A percentile compares a stretch with the other conserved stretches of the same genome.
Conservation (phyloP, 108 stramenopile genomes). For the Cyclotella kingstonii region DNA sequence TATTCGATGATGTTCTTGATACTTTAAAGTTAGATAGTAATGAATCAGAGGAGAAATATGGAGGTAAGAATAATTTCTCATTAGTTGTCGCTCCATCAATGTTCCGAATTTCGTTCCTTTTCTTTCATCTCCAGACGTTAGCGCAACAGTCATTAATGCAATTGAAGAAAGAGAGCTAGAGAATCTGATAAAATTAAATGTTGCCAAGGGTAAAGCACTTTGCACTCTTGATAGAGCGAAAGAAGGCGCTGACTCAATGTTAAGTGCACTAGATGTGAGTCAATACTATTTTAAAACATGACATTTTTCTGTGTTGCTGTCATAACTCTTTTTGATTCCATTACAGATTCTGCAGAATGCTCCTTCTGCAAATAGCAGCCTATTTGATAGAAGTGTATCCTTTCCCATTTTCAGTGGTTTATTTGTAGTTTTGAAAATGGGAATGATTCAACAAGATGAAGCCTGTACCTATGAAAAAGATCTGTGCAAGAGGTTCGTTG, state of each 20-base stretch:
- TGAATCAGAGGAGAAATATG: constrained; percentile 4
- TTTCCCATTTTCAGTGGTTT: constrained; percentile 69
- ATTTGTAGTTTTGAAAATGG: constrained; percentile 49
- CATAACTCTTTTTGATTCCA: background rate
- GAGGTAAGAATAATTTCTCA: constrained; percentile 14
- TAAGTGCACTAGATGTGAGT: constrained; percentile 49
- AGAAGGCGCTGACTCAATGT: constrained; percentile 28
- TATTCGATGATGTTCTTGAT: constrained; percentile 55
- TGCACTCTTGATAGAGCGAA: constrained; percentile 25
- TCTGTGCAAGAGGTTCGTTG: constrained; percentile 48
- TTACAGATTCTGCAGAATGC: constrained; percentile 43
- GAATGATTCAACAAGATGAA: constrained; percentile 47
- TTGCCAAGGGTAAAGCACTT: constrained; percentile 38
- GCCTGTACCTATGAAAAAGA: constrained; percentile 48
- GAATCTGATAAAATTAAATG: constrained; percentile 32
- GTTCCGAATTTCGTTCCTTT: background rate
- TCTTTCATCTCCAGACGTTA: constrained; percentile 9
- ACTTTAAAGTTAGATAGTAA: constrained; percentile 30
- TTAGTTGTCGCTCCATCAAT: background rate
- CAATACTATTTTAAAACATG: background rate
- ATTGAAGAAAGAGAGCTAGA: constrained; percentile 39
- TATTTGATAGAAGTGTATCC: constrained; percentile 52
- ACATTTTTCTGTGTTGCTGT: background rate
- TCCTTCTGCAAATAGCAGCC: constrained; percentile 17
- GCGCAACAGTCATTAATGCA: constrained; percentile 25